Conservation (phyloP, 108 stramenopile species). For the Mayamaea pseudoterrestris region DNA sequence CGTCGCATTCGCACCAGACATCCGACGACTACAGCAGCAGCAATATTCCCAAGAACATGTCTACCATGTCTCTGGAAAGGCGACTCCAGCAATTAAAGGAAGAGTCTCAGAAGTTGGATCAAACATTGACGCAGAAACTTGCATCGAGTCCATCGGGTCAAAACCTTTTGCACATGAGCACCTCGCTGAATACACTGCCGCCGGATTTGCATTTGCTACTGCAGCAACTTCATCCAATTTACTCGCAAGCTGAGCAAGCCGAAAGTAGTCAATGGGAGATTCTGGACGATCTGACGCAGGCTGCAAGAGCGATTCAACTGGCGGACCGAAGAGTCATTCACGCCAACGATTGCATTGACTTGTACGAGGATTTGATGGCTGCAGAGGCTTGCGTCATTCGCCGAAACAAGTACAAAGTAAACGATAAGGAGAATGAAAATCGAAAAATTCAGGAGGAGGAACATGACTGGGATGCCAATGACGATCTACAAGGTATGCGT, state of each 20-base stretch:
- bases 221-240: slow-evolving; percentile 50
- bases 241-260: slow-evolving; percentile 32
- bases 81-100: slow-evolving; percentile 27
- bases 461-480: neutral
- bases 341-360: slow-evolving; percentile 49
- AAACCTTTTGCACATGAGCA: slow-evolving; percentile 71
- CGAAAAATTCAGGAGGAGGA: neutral
- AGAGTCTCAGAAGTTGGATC: slow-evolving; percentile 52
- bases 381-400: slow-evolving; percentile 46
- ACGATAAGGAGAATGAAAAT: neutral
- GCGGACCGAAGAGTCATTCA: slow-evolving; percentile 27
- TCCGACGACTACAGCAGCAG: too few relatives aligned
- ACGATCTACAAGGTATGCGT: too few relatives aligned
- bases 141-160: slow-evolving; percentile 79
- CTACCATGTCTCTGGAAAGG: slow-evolving; percentile 33
- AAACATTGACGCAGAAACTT: slow-evolving; percentile 62
- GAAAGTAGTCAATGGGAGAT: slow-evolving; percentile 32
- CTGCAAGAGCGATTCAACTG: slow-evolving; percentile 28
- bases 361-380: slow-evolving; percentile 57
- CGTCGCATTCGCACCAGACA: too few relatives aligned
- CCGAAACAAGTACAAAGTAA: slow-evolving; percentile 17
- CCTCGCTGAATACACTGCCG: slow-evolving; percentile 55
- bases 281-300: slow-evolving; percentile 38
- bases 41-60: slow-evolving; percentile 10
- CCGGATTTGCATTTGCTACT: slow-evolving; percentile 65